phyloP scores from a whole-genome alignment of 2,329 filamentous ascomycete species.

The Geosmithia putterillii region DNA sequence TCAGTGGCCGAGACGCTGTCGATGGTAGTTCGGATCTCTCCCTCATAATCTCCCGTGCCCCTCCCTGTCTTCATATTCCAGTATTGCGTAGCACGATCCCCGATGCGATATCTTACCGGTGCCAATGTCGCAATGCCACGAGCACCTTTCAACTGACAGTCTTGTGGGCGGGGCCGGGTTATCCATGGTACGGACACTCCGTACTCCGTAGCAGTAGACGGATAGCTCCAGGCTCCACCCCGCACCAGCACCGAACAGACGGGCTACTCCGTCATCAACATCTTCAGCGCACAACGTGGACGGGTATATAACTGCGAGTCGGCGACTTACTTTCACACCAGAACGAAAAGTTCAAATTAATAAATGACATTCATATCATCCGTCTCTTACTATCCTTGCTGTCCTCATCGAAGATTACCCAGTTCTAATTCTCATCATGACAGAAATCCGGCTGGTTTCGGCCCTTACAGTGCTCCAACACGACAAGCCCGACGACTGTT shows the following conservation, averaged over 20 bases:
- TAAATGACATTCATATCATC: neutral
- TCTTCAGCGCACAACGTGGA: no score
- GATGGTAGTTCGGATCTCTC: neutral
- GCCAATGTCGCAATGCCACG: no score
- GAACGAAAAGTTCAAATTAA: no score
- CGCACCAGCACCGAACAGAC: neutral
- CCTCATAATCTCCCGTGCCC: neutral
- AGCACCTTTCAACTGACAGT: neutral
- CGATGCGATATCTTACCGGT: neutral
- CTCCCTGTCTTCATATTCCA: neutral
- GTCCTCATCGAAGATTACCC: neutral
- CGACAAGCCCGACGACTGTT: slow-evolving; percentile 31
- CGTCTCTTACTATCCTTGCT: neutral
- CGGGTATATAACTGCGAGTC: no score
- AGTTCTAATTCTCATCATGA: neutral
- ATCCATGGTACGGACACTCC: no score
- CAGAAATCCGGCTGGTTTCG: neutral
- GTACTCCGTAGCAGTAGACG: no score
- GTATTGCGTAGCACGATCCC: neutral
- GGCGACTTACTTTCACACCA: neutral
- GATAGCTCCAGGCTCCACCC: neutral
- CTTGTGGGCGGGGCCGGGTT: neutral
- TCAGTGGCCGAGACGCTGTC: neutral
- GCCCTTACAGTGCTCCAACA: neutral
- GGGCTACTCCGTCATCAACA: neutral